A percentile compares a stretch with the other conserved stretches of the same genome.
These are phyloP conservation scores for Microascus cirrosus DNA, from an alignment of 2,329 filamentous ascomycete species.

Conservation along the genomic window DNA sequence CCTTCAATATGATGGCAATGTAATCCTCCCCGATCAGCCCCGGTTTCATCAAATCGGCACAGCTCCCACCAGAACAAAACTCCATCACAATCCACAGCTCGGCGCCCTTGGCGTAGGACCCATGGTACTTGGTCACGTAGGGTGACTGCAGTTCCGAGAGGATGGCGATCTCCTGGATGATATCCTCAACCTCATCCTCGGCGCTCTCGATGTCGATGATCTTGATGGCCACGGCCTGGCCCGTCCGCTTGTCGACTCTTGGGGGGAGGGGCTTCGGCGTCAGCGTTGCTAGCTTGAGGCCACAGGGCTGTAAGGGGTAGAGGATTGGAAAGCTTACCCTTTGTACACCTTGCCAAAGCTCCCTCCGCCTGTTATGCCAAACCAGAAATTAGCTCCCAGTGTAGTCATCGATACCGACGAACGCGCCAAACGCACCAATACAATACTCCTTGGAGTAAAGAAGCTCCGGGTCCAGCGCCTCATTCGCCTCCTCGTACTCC, in stretches of 20 bases:
- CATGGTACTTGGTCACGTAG: slow-evolving; percentile 96
- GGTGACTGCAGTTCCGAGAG: slow-evolving; percentile 91
- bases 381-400: slow-evolving; percentile 12
- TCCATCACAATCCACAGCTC: slow-evolving; percentile 99
- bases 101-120: slow-evolving; percentile 89
- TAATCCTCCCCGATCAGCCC: slow-evolving; percentile 88
- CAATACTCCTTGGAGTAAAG: slow-evolving; percentile 90
- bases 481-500: slow-evolving; percentile 34
- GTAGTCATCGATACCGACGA: slow-evolving; percentile 1
- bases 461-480: slow-evolving; percentile 69
- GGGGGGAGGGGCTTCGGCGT: not conserved
- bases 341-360: slow-evolving; percentile 99
- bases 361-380: slow-evolving; percentile 58
- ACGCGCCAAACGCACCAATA: slow-evolving; percentile 49
- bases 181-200: slow-evolving; percentile 98
- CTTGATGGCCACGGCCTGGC: slow-evolving; percentile 93
- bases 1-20: slow-evolving; percentile 88
- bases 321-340: slow-evolving; percentile 47
- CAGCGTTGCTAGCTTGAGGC: not conserved
- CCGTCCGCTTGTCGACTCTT: slow-evolving; percentile 85
- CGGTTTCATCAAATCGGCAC: slow-evolving; percentile 90
- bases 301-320: not conserved
- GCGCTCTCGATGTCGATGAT: slow-evolving; percentile 98
- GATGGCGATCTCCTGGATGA: slow-evolving; percentile 97
- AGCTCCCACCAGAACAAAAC: slow-evolving; percentile 94